A percentile compares a stretch with the other conserved stretches of the same genome.
Evolutionary conservation across 2,329 filamentous ascomycete genomes (phyloP).

Genomic region (Penicillium sp.): DNA sequence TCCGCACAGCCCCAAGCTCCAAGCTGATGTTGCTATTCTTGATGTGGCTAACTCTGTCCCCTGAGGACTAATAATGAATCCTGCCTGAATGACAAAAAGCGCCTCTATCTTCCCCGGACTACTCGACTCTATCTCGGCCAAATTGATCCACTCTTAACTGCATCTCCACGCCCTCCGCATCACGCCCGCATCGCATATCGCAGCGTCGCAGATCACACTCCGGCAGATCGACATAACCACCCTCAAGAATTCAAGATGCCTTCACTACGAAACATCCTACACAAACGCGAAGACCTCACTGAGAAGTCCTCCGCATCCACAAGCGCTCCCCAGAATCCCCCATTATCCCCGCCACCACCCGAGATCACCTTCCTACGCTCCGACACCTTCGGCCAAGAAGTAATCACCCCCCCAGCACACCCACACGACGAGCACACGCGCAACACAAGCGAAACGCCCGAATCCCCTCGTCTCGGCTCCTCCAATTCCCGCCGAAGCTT

Average conservation of each 20-base stretch:
- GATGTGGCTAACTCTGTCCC: neutral
- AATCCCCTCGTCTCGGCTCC: conserved; percentile 26
- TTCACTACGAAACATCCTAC: conserved; percentile 63
- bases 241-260: conserved; percentile 54
- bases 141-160: conserved; percentile 1
- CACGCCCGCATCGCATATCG: conserved; percentile 14
- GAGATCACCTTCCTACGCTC: conserved; percentile 85
- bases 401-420: conserved; percentile 72
- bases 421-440: conserved; percentile 48
- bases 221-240: neutral
- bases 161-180: conserved; percentile 10
- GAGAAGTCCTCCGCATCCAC: conserved; percentile 43
- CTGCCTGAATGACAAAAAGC: neutral
- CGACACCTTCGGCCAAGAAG: conserved; percentile 79
- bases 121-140: conserved; percentile 4
- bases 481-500: conserved; percentile 43
- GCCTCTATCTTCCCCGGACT: conserved; percentile 10
- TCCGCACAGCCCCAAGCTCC: conserved; percentile 21
- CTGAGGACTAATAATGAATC: neutral
- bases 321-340: conserved; percentile 52
- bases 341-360: conserved; percentile 52
- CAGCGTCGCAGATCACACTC: neutral
- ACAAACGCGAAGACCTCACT: conserved; percentile 65
- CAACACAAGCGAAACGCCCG: conserved; percentile 17
- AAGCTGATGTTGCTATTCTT: conserved; percentile 21